phyloP scores from a whole-genome alignment of 306 rosid genomes.

The Ormosia semicastrata region DNA sequence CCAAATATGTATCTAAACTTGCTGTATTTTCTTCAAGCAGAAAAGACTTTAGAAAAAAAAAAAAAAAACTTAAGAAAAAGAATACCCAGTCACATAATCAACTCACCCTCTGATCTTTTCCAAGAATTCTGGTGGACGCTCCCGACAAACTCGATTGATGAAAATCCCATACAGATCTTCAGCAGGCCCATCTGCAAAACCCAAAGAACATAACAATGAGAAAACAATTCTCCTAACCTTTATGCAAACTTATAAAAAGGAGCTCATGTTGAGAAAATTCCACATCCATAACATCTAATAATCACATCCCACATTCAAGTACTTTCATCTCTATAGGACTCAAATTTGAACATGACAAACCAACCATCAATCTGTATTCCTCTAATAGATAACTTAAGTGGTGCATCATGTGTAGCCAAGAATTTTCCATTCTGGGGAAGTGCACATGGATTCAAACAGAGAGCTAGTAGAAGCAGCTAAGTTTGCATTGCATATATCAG shows the following conservation, averaged over 20 bases:
- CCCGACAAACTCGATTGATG: constrained; percentile 86
- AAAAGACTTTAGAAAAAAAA: background rate
- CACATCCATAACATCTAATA: constrained; percentile 1
- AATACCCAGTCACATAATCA: constrained; percentile 18
- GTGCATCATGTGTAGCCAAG: background rate
- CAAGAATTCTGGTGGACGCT: constrained; percentile 80
- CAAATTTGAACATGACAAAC: background rate
- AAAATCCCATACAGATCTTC: constrained; percentile 92
- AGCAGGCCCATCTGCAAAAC: constrained; percentile 85
- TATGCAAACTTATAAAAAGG: background rate
- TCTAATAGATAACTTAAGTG: background rate
- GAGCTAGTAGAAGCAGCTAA: constrained; percentile 2
- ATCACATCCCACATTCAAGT: background rate
- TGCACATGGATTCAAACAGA: constrained; percentile 4
- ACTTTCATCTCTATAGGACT: background rate
- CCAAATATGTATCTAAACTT: background rate
- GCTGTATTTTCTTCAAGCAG: constrained; percentile 5
- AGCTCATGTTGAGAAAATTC: background rate
- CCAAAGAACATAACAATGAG: background rate
- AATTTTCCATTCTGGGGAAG: background rate
- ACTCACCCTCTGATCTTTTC: constrained; percentile 91
- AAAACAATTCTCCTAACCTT: constrained; percentile 10
- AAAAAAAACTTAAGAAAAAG: background rate
- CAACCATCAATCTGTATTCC: background rate
- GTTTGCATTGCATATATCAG: constrained; percentile 67